phyloP scores from a whole-genome alignment of 1,139 yeast species.

The Candida anutae region DNA sequence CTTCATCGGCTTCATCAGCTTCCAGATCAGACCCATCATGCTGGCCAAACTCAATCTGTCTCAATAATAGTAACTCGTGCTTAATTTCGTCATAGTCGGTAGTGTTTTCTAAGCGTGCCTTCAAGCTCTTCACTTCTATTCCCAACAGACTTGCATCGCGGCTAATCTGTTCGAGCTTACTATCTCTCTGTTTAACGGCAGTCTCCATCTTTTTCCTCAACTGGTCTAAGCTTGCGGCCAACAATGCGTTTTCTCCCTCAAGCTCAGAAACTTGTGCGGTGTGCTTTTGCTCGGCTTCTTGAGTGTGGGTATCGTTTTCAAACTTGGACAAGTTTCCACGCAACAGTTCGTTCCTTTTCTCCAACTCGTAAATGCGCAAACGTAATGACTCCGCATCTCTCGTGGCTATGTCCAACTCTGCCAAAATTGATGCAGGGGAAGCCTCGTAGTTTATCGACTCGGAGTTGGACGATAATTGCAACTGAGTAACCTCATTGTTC shows the following conservation, averaged over 20 bases:
- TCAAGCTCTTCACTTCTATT: conserved; percentile 44
- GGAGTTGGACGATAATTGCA: conserved; percentile 40
- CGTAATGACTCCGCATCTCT: conserved; percentile 73
- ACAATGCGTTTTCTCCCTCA: conserved; percentile 59
- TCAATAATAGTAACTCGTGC: conserved; percentile 61
- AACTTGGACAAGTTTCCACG: conserved; percentile 54
- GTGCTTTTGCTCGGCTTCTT: conserved; percentile 24
- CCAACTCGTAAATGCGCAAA: conserved; percentile 61
- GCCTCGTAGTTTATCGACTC: conserved; percentile 10
- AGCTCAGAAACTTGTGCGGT: conserved; percentile 43
- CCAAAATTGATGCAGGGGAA: conserved; percentile 25
- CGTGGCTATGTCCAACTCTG: conserved; percentile 58
- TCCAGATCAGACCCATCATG: conserved; percentile 18
- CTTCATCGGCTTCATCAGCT: conserved; percentile 6
- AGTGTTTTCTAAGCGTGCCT: conserved; percentile 36
- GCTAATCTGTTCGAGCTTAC: conserved; percentile 25
- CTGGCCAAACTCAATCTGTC: conserved; percentile 67
- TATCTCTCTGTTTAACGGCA: conserved; percentile 25
- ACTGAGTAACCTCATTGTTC: conserved; percentile 45
- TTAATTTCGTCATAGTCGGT: conserved; percentile 73
- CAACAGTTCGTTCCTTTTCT: conserved; percentile 68
- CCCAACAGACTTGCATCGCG: conserved; percentile 43
- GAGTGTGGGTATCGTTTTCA: conserved; percentile 36
- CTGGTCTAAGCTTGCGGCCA: conserved; percentile 58
- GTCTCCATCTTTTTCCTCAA: conserved; percentile 27